phyloP scores from a whole-genome alignment of 2,329 filamentous ascomycete genomes.

The Epichloe sibirici region DNA sequence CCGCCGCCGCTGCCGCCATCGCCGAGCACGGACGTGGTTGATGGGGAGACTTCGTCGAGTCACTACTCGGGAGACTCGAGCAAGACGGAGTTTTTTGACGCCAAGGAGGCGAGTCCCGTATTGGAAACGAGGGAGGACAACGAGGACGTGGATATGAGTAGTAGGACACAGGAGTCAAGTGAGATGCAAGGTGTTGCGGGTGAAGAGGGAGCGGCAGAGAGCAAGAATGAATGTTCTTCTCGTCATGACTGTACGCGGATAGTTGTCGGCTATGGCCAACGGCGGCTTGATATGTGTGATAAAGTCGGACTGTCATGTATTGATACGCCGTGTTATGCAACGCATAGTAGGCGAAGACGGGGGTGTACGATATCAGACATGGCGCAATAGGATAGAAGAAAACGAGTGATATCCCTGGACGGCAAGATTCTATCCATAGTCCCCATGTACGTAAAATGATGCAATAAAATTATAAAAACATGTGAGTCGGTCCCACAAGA shows the following conservation, averaged over 20 bases:
- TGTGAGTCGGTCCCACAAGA: not conserved
- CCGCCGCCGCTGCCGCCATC: not conserved
- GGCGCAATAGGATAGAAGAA: no score
- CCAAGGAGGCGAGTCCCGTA: no score
- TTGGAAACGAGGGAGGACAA: no score
- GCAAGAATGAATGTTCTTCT: not conserved
- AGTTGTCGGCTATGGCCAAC: not conserved
- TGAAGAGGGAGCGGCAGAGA: not conserved
- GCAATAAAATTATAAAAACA: not conserved
- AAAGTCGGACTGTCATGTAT: no score
- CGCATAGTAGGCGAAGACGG: no score
- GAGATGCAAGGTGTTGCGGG: not conserved
- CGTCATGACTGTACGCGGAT: not conserved
- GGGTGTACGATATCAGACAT: no score
- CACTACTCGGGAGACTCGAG: not conserved
- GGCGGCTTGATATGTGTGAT: not conserved
- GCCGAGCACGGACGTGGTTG: not conserved
- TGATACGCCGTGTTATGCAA: no score
- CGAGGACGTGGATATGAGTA: not conserved
- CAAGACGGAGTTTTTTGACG: no score
- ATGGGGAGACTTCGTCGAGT: not conserved
- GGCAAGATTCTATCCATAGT: not conserved
- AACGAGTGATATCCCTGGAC: no score
- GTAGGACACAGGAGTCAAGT: not conserved
- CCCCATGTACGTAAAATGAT: not conserved